Base-by-base conservation (phyloP, 495 filamentous ascomycete genomes). In the Podospora australis region DNA sequence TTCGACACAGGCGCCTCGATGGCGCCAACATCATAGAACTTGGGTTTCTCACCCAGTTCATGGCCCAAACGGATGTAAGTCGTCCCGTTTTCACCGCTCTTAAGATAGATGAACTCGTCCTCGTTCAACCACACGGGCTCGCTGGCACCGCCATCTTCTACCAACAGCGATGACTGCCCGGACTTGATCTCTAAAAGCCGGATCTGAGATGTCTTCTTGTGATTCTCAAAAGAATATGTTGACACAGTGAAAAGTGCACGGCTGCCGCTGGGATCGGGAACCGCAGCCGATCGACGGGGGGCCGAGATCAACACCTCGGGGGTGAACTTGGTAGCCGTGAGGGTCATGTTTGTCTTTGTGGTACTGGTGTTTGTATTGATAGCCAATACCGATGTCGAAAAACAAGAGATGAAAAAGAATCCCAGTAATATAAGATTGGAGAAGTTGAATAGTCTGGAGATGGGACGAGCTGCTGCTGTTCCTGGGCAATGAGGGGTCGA, bases 281-380 rank as follows among this genome's bases (percentile, higher is more conserved):
- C 65, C 20, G 84, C 90, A 17, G 81, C 60, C 34, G 86, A 87
- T 32, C 91, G 81, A 26, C 91, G 80, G 23, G 91, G 88, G 11
- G 89, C 88, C 57, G 82, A 82, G 57, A 97, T 80, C 45, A 97
- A 78, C 29, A 90, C 84, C 80, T 88, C 80, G 5, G 85, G 84
- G 1, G 81, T 87, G 65, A 89, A 87, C 56, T 82, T 83, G 59
- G 78, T 78, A 5, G 81, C 77, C 54, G 75, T 73, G 55, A 84
- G 71, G 42, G 80, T 80, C 82, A 87, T 87, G 8, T 50, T 64
- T 14, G 22, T 10, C 20, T n/a, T 23, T 10, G 2, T 6, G n/a
- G 4, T 19, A 3, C 13, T 23, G 25, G 16, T 34, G n/a, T 21
- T 20, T 20, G 21, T 35, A 16, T 26, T 22, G 49, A 16, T 22